Evolutionary conservation across 495 filamentous ascomycete genomes (phyloP).

Genomic region (Halenospora varia): DNA sequence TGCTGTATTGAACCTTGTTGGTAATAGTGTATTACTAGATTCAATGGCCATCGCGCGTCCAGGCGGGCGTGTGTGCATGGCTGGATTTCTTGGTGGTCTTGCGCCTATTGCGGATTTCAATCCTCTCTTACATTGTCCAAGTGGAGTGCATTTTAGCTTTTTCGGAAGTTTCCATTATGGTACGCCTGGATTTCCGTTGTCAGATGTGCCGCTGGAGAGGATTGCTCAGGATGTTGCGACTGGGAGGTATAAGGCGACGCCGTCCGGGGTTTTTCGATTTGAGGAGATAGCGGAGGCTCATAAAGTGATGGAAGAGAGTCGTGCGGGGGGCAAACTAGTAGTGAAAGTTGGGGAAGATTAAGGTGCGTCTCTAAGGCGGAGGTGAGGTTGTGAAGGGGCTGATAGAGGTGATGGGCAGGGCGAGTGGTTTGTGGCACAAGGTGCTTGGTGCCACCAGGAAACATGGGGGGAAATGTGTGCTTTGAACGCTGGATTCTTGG

Average conservation of each 20-base stretch:
- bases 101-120: constrained; percentile 43
- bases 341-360: constrained; percentile 9
- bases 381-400: too few relatives aligned
- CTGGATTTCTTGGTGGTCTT: constrained; percentile 43
- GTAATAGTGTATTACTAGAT: constrained; percentile 39
- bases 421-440: too few relatives aligned
- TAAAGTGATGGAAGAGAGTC: constrained; percentile 9
- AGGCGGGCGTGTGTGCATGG: constrained; percentile 37
- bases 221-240: constrained; percentile 27
- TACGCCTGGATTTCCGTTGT: constrained; percentile 36
- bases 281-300: constrained; percentile 14
- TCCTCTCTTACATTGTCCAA: constrained; percentile 41
- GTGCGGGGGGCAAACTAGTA: constrained; percentile 11
- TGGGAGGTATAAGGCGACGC: constrained; percentile 14
- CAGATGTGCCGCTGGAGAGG: constrained; percentile 37
- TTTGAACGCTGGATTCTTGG: too few relatives aligned
- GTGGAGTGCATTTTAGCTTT: constrained; percentile 47
- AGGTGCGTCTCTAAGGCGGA: too few relatives aligned
- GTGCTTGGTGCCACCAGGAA: too few relatives aligned
- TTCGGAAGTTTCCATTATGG: constrained; percentile 42
- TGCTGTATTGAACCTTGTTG: constrained; percentile 37
- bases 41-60: constrained; percentile 31
- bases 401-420: too few relatives aligned
- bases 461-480: too few relatives aligned
- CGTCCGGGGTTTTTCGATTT: constrained; percentile 13